These are phyloP conservation scores for Diatrype stigma DNA, from an alignment of 2,329 filamentous ascomycete genomes.

Conservation along the genomic window DNA sequence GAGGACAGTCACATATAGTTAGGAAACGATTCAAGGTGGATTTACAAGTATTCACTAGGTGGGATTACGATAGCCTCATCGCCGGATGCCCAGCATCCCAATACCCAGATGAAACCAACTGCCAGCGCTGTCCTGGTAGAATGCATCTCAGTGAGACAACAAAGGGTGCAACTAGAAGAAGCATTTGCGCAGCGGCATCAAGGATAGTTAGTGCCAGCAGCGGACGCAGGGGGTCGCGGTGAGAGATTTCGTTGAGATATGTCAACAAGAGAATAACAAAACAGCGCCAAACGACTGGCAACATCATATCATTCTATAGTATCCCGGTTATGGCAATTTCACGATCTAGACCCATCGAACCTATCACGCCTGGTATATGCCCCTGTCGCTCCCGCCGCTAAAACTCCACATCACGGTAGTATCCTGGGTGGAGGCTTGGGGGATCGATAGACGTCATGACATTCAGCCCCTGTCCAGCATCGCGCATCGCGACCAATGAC, in stretches of 20 bases:
- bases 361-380: background rate
- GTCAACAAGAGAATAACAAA: conserved; percentile 1
- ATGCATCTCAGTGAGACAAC: conserved; percentile 12
- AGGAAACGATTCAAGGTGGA: conserved; percentile 3
- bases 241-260: background rate
- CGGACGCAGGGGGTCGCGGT: background rate
- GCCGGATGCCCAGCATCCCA: conserved; percentile 7
- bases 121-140: conserved; percentile 5
- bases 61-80: conserved; percentile 23
- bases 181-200: background rate
- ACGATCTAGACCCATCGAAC: conserved; percentile 1
- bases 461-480: conserved; percentile 13
- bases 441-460: conserved; percentile 22
- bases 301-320: conserved; percentile 5
- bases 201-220: background rate
- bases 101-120: conserved; percentile 7
- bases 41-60: conserved; percentile 34
- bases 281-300: background rate
- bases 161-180: background rate
- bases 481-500: conserved; percentile 15
- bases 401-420: conserved; percentile 5
- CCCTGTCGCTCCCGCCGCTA: background rate
- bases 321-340: background rate
- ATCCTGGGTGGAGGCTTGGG: conserved; percentile 4
- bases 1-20: background rate